phyloP scores from a whole-genome alignment of 345 rosid species.

The Erucastrum elatum region DNA sequence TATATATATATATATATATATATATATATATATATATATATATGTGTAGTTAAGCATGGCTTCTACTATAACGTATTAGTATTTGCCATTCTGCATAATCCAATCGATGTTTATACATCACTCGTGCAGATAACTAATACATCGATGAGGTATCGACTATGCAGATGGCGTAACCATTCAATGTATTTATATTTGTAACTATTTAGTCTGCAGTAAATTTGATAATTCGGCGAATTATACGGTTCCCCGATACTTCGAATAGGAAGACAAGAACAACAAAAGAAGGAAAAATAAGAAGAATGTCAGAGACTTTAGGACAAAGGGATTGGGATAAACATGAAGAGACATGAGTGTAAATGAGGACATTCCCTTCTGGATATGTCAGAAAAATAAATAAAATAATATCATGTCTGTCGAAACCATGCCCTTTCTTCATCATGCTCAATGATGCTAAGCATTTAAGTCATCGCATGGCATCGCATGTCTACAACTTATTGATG shows the following conservation, averaged over 20 bases:
- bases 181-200: background rate
- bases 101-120: background rate
- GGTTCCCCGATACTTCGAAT: background rate
- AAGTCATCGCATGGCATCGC: slow-evolving; percentile 21
- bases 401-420: background rate
- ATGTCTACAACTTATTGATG: background rate
- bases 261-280: background rate
- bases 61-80: background rate
- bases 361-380: slow-evolving; percentile 38
- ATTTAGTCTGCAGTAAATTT: background rate
- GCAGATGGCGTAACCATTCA: background rate
- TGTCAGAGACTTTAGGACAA: slow-evolving; percentile 34
- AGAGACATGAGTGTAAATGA: slow-evolving; percentile 32
- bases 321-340: slow-evolving; percentile 28
- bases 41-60: background rate
- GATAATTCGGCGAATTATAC: background rate
- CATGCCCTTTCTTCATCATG: slow-evolving; percentile 24
- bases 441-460: slow-evolving; percentile 36
- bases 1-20: too few species aligned
- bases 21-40: too few species aligned
- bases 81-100: background rate
- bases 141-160: background rate
- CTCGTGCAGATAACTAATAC: background rate
- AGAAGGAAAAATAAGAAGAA: slow-evolving; percentile 21
- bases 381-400: slow-evolving; percentile 30